These are phyloP conservation scores for Purshia tridentata DNA, from an alignment of 306 rosid genomes.

Conservation along the genomic window DNA sequence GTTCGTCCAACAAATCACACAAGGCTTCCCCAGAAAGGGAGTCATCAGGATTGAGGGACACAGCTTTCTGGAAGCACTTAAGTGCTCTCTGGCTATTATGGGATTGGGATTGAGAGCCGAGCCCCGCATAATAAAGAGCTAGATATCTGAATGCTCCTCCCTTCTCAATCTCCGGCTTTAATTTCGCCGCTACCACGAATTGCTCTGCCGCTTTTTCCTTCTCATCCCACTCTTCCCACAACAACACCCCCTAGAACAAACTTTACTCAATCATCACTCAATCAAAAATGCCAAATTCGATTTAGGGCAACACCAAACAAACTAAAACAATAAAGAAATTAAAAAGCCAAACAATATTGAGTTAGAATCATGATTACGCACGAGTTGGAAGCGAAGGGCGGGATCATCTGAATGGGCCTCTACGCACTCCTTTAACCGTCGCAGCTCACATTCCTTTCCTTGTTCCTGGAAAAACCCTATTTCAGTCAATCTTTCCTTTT, in stretches of 20 bases:
- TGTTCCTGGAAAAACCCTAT: constrained; percentile 23
- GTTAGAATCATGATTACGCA: background rate
- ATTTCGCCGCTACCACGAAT: constrained; percentile 63
- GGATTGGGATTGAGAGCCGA: constrained; percentile 26
- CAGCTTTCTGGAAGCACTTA: constrained; percentile 84
- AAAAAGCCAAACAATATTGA: background rate
- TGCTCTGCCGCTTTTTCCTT: constrained; percentile 68
- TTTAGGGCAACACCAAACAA: background rate
- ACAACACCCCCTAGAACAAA: constrained; percentile 46
- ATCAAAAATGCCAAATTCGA: background rate
- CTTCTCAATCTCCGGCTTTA: constrained; percentile 66
- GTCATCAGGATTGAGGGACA: constrained; percentile 65
- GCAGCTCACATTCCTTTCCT: constrained; percentile 23
- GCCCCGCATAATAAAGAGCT: constrained; percentile 56
- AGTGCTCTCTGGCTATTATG: constrained; percentile 48
- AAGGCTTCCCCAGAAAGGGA: constrained; percentile 68
- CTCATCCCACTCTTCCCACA: constrained; percentile 57
- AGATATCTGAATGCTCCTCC: constrained; percentile 68
- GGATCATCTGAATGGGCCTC: constrained; percentile 47
- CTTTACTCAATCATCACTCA: background rate
- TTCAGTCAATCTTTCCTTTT: background rate
- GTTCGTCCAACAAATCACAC: constrained; percentile 68
- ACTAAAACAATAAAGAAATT: background rate
- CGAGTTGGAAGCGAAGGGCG: constrained; percentile 51
- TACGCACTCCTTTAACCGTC: constrained; percentile 37